A percentile compares a stretch with the other conserved stretches of the same genome.
Evolutionary conservation across 2,329 filamentous ascomycete genomes (phyloP).

Genomic region (Cercospora canescens): DNA sequence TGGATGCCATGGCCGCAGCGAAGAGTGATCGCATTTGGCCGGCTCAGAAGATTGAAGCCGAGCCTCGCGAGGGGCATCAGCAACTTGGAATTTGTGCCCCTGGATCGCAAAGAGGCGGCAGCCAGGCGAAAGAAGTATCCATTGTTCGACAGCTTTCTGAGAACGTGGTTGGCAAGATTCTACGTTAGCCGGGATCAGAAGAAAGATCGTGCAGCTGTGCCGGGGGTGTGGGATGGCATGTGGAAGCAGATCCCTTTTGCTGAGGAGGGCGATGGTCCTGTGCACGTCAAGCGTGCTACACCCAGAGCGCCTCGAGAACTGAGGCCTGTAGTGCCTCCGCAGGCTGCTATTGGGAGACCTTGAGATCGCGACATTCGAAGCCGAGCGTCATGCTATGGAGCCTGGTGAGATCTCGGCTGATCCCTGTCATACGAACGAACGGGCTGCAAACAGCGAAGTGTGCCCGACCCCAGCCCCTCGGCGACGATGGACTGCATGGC

Average conservation of each 20-base stretch:
- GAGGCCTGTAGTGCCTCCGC: constrained; percentile 1
- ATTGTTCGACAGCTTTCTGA: constrained; percentile 2
- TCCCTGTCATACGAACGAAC: neutral
- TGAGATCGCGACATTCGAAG: neutral
- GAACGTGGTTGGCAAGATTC: constrained; percentile 25
- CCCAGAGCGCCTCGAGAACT: neutral
- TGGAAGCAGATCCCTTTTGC: constrained; percentile 31
- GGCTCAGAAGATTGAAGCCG: constrained; percentile 29
- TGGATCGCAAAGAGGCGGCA: constrained; percentile 4
- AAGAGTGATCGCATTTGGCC: constrained; percentile 25
- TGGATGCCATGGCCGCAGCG: constrained; percentile 41
- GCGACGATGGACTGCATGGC: neutral
- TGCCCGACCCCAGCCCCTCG: neutral
- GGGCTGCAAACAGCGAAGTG: neutral
- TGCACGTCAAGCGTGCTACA: neutral
- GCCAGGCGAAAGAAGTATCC: neutral
- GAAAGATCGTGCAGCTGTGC: constrained; percentile 23
- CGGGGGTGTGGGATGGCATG: constrained; percentile 33
- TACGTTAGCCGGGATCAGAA: constrained; percentile 27
- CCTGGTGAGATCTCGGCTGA: neutral
- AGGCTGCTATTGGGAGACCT: neutral
- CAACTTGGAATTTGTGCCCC: constrained; percentile 34
- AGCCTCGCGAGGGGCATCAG: constrained; percentile 21
- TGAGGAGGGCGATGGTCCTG: neutral
- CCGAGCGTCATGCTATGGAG: neutral